Evolutionary conservation across 1,284 basidiomycete species (phyloP), one percentile per base, ranked within the genome.

Genomic region (Ustilago hordei): DNA sequence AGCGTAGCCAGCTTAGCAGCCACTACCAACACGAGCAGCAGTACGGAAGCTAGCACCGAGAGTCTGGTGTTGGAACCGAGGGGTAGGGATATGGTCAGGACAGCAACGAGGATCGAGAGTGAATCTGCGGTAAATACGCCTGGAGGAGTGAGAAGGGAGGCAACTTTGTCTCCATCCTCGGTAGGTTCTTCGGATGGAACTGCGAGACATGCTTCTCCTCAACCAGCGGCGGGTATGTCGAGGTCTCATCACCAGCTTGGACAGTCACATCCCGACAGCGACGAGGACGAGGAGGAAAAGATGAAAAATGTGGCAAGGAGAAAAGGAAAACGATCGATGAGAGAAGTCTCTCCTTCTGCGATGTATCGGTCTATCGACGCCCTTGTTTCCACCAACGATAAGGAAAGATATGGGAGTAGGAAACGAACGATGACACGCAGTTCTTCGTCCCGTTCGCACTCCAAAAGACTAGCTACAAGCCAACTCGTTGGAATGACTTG

Each of bases 51-150:
- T 5, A 69, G 69, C 31, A 34, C 32, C 3, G 66, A 54, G 11
- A 67, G 66, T 34, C 15, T 55, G 2, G 28, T 60, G 1, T 23
- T 47, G 8, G 74, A 77, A 48, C 64, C 69, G 2, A 56, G 77
- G 52, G 77, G 77, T 3, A 53, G 77, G 34, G 77, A 79, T 39
- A 79, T 79, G 77, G 61, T 66, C 0, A 55, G 77, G 12, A 79
- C 59, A 15, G 72, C 77, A 11, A 68, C n/a, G 8, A 64, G 70
- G 0, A 53, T 74, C 23, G 70, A 67, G 28, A 48, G 60, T 32
- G 50, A 38, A 4, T 68, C 64, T 2, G 63, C 57, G 1, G 41
- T 54, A 17, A 54, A n/a, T 7, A 67, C 64, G 6, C 64, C 63
- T 15, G 17, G 32, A 8, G 55, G 8, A 8, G 17, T 28, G 2